Evolutionary conservation across 73 alveolate species (phyloP).

Genomic region (Stentor roeselii): DNA sequence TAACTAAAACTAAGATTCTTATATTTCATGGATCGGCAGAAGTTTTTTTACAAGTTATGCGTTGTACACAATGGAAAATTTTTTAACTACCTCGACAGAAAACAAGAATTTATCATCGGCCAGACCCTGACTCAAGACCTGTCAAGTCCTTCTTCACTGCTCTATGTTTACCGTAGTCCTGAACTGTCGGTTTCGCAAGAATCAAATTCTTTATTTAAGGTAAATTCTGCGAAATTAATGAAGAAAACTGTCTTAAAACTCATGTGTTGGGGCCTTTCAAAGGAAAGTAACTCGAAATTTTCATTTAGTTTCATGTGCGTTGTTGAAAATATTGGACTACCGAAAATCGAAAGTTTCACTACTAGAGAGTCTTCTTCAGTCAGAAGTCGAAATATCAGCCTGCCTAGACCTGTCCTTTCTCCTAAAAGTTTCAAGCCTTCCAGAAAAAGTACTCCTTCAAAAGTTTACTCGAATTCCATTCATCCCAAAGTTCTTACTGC

Average conservation of each 20-base stretch:
- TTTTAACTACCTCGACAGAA: background rate
- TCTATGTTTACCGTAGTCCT: background rate
- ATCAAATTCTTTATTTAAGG: background rate
- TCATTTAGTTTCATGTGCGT: background rate
- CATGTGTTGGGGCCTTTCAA: background rate
- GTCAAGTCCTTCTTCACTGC: background rate
- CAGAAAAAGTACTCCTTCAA: background rate
- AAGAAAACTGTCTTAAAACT: background rate
- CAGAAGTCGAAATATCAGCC: background rate
- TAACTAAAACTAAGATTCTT: no score
- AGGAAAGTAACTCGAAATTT: background rate
- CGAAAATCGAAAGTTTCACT: background rate
- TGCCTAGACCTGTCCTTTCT: background rate
- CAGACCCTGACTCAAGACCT: background rate
- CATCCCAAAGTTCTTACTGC: no score
- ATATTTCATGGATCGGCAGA: no score
- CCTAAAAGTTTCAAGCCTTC: background rate
- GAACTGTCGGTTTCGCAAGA: background rate
- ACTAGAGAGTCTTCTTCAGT: background rate
- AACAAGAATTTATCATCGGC: background rate
- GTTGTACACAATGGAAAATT: background rate
- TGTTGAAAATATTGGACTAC: constrained; percentile 1
- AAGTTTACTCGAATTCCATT: background rate
- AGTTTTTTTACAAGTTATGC: background rate
- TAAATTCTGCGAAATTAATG: background rate